phyloP scores from a whole-genome alignment of 257 asterid species.

The Solanum pinnatisectum region DNA sequence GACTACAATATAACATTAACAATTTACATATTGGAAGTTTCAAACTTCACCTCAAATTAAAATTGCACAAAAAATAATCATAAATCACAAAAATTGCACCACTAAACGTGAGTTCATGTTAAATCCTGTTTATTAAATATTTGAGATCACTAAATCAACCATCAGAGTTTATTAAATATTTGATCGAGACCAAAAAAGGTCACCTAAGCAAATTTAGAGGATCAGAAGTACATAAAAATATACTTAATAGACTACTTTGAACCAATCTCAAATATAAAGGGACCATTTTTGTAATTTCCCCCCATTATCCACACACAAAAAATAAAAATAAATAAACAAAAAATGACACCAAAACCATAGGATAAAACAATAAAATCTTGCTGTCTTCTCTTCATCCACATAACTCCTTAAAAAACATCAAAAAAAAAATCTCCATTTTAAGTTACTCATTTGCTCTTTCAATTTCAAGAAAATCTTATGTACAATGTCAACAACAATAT shows the following conservation, averaged over 20 bases:
- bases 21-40: no score
- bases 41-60: not conserved
- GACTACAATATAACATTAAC: no score
- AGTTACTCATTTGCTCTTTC: not conserved
- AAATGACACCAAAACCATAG: not conserved
- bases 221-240: not conserved
- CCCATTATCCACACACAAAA: not conserved
- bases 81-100: not conserved
- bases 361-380: not conserved
- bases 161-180: not conserved
- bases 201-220: not conserved
- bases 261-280: not conserved
- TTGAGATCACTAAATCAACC: not conserved
- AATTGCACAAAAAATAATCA: not conserved
- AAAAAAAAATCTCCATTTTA: not conserved
- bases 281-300: not conserved
- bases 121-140: not conserved
- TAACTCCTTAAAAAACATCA: not conserved
- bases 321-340: not conserved
- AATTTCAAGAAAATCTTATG: not conserved
- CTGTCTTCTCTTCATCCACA: conserved; percentile 9
- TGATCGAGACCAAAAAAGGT: not conserved
- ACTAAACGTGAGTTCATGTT: not conserved
- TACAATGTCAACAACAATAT: conserved; percentile 12
- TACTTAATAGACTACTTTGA: not conserved